Evolutionary conservation across 148 eudicot genomes (phyloP).

Genomic region (Diospyros kaki): DNA sequence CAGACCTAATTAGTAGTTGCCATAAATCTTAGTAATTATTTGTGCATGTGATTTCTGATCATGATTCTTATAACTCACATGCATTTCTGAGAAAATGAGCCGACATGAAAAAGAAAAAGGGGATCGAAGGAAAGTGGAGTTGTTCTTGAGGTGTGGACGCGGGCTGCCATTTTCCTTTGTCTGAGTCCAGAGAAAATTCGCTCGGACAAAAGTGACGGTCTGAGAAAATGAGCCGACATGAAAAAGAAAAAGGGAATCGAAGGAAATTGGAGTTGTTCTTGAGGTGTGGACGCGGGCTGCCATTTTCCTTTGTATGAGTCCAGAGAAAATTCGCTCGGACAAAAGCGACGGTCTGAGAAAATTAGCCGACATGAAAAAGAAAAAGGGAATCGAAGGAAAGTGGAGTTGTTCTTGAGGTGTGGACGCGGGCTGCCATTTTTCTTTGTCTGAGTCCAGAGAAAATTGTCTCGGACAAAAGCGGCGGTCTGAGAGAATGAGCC

Average conservation of each 20-base stretch:
- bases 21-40: too few relatives aligned
- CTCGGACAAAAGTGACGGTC: neutral
- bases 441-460: conserved; percentile 1
- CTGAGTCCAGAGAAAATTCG: conserved; percentile 1
- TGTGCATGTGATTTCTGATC: too few relatives aligned
- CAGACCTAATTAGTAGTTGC: too few relatives aligned
- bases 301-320: conserved; percentile 21
- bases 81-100: conserved; percentile 5
- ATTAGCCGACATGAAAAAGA: conserved; percentile 5
- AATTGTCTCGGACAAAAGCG: neutral
- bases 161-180: conserved; percentile 37
- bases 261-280: conserved; percentile 16
- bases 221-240: conserved; percentile 10
- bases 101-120: conserved; percentile 3
- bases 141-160: conserved; percentile 35
- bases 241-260: neutral
- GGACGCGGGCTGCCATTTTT: conserved; percentile 46
- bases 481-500: conserved; percentile 4
- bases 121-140: conserved; percentile 16
- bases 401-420: conserved; percentile 27
- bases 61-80: too few relatives aligned
- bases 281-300: conserved; percentile 45
- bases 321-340: neutral
- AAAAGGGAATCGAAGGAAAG: conserved; percentile 13
- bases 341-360: conserved; percentile 1